Conservation (phyloP, 208 protist genomes). For the Phytomonas sp. region DNA sequence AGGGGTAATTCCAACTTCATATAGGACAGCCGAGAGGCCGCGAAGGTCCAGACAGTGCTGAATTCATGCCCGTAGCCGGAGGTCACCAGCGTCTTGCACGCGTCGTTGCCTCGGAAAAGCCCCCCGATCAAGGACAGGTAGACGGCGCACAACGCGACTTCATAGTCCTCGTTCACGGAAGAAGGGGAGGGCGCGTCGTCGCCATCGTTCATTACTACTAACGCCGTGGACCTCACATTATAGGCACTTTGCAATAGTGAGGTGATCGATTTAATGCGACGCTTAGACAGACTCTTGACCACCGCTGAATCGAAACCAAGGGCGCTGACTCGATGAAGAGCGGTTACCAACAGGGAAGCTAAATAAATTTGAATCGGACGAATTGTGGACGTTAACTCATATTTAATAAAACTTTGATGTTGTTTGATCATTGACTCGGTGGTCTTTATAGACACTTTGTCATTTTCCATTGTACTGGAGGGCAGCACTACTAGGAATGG, state of each 20-base stretch:
- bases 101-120: constrained; percentile 30
- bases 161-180: not conserved
- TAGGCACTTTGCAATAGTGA: not conserved
- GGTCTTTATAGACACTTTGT: not conserved
- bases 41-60: constrained; percentile 24
- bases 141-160: constrained; percentile 14
- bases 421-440: not conserved
- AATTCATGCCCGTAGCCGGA: constrained; percentile 27
- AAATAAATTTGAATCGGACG: constrained; percentile 18
- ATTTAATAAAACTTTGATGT: not conserved
- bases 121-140: constrained; percentile 40
- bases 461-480: constrained; percentile 9
- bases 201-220: not conserved
- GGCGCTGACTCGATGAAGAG: constrained; percentile 14
- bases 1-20: constrained; percentile 32
- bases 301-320: not conserved
- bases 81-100: constrained; percentile 33
- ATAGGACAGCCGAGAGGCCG: constrained; percentile 24
- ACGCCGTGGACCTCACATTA: not conserved
- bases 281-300: not conserved
- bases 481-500: constrained; percentile 8
- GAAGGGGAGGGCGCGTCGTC: not conserved
- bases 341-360: constrained; percentile 19
- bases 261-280: not conserved
- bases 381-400: not conserved